A percentile compares a stretch with the other conserved stretches of the same genome.
Evolutionary conservation across 495 filamentous ascomycete genomes (phyloP).

Genomic region (Hypoxylon subgilvum): DNA sequence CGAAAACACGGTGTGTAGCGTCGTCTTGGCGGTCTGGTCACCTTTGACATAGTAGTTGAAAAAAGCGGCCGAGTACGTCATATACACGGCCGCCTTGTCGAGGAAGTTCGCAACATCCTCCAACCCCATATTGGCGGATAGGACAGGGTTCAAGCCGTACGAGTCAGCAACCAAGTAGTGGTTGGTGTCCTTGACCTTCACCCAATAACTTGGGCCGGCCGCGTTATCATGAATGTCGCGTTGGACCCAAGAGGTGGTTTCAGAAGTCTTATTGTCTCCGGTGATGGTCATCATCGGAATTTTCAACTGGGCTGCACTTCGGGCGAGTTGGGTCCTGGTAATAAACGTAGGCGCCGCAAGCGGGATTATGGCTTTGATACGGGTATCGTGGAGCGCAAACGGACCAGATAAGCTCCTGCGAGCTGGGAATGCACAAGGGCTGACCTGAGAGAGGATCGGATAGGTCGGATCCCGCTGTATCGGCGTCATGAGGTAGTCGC

Average conservation of each 20-base stretch:
- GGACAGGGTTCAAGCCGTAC: background rate
- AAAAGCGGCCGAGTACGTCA: background rate
- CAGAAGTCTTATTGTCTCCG: conserved; percentile 1
- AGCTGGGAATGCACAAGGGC: conserved; percentile 1
- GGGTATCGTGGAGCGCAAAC: conserved; percentile 3
- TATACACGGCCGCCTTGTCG: conserved; percentile 2
- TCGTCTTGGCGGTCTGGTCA: background rate
- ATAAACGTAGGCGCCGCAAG: conserved; percentile 2
- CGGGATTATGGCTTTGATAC: conserved; percentile 1
- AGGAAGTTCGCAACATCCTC: background rate
- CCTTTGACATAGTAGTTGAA: conserved; percentile 1
- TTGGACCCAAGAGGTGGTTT: conserved; percentile 1
- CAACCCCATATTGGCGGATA: background rate
- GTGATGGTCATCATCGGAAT: conserved; percentile 4
- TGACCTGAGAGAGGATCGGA: background rate
- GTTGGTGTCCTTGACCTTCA: background rate
- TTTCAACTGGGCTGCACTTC: background rate
- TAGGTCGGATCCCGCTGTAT: background rate
- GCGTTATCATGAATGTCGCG: background rate
- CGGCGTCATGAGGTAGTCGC: background rate
- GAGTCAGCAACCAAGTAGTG: conserved; percentile 4
- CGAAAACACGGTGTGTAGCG: background rate
- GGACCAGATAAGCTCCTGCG: background rate
- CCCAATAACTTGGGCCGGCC: conserved; percentile 1
- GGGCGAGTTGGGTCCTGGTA: background rate